These are phyloP conservation scores for Amniculicola lignicola DNA, from an alignment of 495 filamentous ascomycete species.

Conservation along the genomic window DNA sequence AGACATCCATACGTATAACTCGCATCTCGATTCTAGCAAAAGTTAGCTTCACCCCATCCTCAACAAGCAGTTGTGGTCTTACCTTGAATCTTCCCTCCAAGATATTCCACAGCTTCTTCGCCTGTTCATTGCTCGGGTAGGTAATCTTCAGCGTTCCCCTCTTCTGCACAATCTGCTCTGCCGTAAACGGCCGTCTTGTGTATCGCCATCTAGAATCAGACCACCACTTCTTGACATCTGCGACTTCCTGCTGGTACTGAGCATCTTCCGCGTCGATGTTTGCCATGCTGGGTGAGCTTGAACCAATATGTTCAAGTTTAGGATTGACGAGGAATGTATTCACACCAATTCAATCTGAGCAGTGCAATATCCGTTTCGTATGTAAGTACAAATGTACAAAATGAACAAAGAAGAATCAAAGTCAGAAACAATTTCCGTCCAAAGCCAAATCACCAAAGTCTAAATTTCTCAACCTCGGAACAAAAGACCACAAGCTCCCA, in stretches of 20 bases:
- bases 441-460: constrained; percentile 3
- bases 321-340: background rate
- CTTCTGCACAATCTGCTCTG: constrained; percentile 95
- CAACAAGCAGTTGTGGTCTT: constrained; percentile 21
- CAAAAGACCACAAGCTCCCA: constrained; percentile 2
- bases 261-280: constrained; percentile 70
- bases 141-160: constrained; percentile 86
- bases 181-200: constrained; percentile 89
- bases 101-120: constrained; percentile 93
- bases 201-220: constrained; percentile 83
- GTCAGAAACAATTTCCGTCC: constrained; percentile 5
- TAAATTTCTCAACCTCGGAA: constrained; percentile 14
- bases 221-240: constrained; percentile 92
- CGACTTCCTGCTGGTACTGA: constrained; percentile 73
- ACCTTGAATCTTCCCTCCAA: constrained; percentile 83
- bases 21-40: constrained; percentile 66
- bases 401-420: background rate
- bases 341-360: background rate
- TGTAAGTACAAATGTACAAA: background rate
- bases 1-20: constrained; percentile 96
- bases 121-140: constrained; percentile 81
- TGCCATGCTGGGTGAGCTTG: constrained; percentile 21
- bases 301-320: constrained; percentile 1
- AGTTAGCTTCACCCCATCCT: background rate
- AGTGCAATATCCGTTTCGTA: background rate